Conservation (phyloP, 2,329 filamentous ascomycete genomes). For the Pyrenochaeta sp. region DNA sequence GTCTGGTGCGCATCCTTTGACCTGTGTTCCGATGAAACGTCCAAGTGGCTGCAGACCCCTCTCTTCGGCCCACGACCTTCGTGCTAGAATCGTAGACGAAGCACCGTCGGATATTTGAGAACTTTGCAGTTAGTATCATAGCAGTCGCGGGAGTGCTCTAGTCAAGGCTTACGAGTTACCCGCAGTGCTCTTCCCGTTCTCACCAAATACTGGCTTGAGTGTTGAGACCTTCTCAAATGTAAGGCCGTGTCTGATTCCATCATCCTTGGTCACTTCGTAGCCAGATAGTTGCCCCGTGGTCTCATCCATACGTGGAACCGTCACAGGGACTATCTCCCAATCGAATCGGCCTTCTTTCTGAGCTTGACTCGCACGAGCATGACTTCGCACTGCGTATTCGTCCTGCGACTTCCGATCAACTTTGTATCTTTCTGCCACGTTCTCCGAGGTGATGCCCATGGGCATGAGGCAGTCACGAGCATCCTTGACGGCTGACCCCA, state of each 20-base stretch:
- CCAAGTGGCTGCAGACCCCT: conserved; percentile 88
- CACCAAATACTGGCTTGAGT: conserved; percentile 87
- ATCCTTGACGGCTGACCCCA: conserved; percentile 76
- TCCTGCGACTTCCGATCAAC: conserved; percentile 83
- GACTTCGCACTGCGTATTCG: conserved; percentile 84
- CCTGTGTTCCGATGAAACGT: conserved; percentile 93
- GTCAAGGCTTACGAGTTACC: conserved; percentile 67
- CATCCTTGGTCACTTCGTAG: conserved; percentile 81
- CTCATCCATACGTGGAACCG: conserved; percentile 74
- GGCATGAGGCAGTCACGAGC: conserved; percentile 85
- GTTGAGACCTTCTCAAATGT: conserved; percentile 82
- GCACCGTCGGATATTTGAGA: conserved; percentile 94
- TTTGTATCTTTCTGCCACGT: conserved; percentile 87
- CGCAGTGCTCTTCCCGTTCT: conserved; percentile 89
- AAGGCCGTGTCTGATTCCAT: conserved; percentile 89
- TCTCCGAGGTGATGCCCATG: conserved; percentile 99
- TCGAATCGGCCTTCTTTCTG: conserved; percentile 90
- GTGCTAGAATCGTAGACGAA: conserved; percentile 88
- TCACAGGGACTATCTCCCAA: conserved; percentile 91
- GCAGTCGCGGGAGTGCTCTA: too few species aligned
- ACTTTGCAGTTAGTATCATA: conserved; percentile 54
- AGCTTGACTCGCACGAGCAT: conserved; percentile 81
- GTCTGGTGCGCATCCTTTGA: conserved; percentile 86
- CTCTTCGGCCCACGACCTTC: conserved; percentile 84
- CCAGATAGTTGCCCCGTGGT: conserved; percentile 73